Evolutionary conservation across 202 grass and related monocot species (phyloP).

Genomic region (Zizania palustris): DNA sequence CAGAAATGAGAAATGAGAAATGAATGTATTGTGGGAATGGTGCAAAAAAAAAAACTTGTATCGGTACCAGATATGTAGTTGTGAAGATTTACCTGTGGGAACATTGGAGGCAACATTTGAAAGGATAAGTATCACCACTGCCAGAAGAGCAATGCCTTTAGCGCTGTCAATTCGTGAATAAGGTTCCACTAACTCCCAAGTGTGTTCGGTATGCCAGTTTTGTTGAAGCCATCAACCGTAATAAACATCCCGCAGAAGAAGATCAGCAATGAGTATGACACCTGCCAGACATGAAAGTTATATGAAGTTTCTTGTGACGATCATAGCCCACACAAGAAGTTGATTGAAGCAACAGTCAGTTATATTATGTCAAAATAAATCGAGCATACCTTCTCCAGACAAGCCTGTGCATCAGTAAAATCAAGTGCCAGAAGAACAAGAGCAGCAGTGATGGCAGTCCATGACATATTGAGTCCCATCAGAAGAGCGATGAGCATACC

Average conservation of each 20-base stretch:
- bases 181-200: constrained; percentile 90
- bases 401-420: constrained; percentile 85
- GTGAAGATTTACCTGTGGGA: constrained; percentile 67
- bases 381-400: constrained; percentile 81
- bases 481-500: constrained; percentile 91
- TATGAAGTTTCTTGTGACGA: not conserved
- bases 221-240: constrained; percentile 91
- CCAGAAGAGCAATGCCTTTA: constrained; percentile 67
- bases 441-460: constrained; percentile 91
- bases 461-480: constrained; percentile 97
- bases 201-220: constrained; percentile 87
- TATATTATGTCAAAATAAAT: not conserved
- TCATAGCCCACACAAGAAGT: constrained; percentile 3
- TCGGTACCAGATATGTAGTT: not conserved
- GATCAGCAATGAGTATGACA: constrained; percentile 91
- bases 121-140: constrained; percentile 75
- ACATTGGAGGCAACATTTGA: constrained; percentile 98
- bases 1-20: constrained; percentile 2
- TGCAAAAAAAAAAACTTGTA: too few relatives aligned
- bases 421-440: constrained; percentile 87
- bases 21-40: too few relatives aligned
- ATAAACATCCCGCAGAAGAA: constrained; percentile 99
- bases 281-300: constrained; percentile 45
- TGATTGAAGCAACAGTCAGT: not conserved
- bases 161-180: constrained; percentile 80